phyloP scores from a whole-genome alignment of 208 protist species.

The Kentomonas sorsogonicus region DNA sequence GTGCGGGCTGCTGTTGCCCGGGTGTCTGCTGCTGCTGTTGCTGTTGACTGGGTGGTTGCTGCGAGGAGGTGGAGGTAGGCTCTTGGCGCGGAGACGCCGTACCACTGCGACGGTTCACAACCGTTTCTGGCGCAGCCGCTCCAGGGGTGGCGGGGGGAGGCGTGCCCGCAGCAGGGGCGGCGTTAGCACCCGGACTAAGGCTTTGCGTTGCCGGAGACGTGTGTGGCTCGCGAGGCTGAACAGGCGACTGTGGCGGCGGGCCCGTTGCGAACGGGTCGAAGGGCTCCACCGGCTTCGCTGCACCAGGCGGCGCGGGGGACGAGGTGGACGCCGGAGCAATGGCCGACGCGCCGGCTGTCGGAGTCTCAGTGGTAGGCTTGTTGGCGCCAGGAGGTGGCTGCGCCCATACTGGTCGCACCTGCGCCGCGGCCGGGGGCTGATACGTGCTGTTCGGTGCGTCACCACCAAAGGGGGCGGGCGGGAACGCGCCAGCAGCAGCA shows the following conservation, averaged over 20 bases:
- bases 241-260: slow-evolving; percentile 14
- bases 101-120: slow-evolving; percentile 16
- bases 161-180: background rate
- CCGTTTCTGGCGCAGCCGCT: slow-evolving; percentile 15
- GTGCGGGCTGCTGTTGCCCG: slow-evolving; percentile 3
- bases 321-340: slow-evolving; percentile 4
- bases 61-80: no score
- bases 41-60: no score
- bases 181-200: no score
- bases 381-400: slow-evolving; percentile 1
- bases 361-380: background rate
- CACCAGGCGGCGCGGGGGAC: slow-evolving; percentile 4
- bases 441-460: no score
- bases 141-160: background rate
- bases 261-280: background rate
- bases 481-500: background rate
- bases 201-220: slow-evolving; percentile 25
- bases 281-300: slow-evolving; percentile 3
- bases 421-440: slow-evolving; percentile 26
- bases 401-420: slow-evolving; percentile 40
- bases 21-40: slow-evolving; percentile 5
- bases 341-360: background rate
- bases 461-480: background rate
- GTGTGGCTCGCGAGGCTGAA: slow-evolving; percentile 17
- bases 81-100: no score